Base-by-base conservation (phyloP, 2,329 filamentous ascomycete genomes). In the Botryosphaeria dothidea region DNA sequence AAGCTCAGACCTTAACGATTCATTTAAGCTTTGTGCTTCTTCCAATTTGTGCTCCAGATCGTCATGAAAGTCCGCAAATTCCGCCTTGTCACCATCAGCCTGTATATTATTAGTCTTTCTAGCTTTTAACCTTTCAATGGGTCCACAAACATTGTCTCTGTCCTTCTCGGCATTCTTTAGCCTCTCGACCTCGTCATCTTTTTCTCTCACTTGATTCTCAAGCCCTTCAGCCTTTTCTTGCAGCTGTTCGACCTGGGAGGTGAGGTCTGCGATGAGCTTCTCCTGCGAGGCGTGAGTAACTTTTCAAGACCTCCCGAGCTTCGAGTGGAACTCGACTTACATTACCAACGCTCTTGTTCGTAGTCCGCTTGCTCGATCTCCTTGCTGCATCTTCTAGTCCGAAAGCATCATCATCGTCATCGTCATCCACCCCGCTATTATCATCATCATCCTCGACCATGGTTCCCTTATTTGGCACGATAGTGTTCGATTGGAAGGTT, bases 401-500 rank as follows among this genome's bases (percentile, higher is more conserved):
- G 74, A 91, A 91, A 2, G 86, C 84, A 63, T 84, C 86, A 46
- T 88, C 83, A 13, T 82, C 80, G 48, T 68, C 79, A 74, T 80
- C 80, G 56, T 86, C 86, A 17, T 86, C 85, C 21, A 79, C 80
- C 21, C 83, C 84, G 64, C 80, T 81, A 65, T 80, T 80, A 68
- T 92, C 92, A 70, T 96, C 93, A 69, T 96, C 93, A 74, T 98
- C 95, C 77, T 99, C 95, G 1, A 98, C 88, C 89, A 98, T 93
- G 0, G 92, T 97, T 72, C 94, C 96, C 80, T 98, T 99, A 75
- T 97, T 98, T 0, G 95, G 95, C 34, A 98, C 91, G 72, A 98
- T 96, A 0, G 93, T 98, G 74, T 96, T 98, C 74, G 91, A 94
- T 75, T 97, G 93, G 69, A 96, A 93, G 41, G 93, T 93, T 75